Evolutionary conservation across 352 stramenopile species (phyloP), one percentile per base, ranked within the genome.

Genomic region (Pythium sp.): DNA sequence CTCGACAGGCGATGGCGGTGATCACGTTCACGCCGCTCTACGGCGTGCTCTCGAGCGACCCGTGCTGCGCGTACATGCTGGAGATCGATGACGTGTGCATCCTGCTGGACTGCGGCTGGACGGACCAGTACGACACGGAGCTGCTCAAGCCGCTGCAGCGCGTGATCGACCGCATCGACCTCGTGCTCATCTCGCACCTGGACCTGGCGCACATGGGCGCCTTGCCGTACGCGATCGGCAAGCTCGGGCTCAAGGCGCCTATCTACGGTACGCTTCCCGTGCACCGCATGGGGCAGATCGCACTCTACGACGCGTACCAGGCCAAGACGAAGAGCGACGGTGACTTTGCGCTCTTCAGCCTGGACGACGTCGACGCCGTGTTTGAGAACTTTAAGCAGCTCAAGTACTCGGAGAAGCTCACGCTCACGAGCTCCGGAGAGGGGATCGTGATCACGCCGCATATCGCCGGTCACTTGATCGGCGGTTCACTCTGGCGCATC

Each of bases 281-380:
- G 22, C 89, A 98, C 34, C 97, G 98, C 76, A 98, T 99, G 94
- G 96, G 96, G 11, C 93, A 99, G 79, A 98, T 98, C 81, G 93
- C 92, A 51, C 80, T 99, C 11, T 99, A 98, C 72, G 96, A 99
- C 72, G 91, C 95, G 32, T 98, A 97, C 67, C 93, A 98, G 43
- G 89, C 91, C 53, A 86, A 97, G 64, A 97, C 87, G 14, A 94
- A 92, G 71, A 84, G 97, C 69, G 95, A 98, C 67, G 90, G 92
- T 61, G 81, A 90, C 61, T 96, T 98, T 76, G 72, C 93, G 70
- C 73, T 98, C 77, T 93, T 97, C 80, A 86, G 77, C 7, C 82
- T 99, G 62, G 92, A 98, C 78, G 86, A 98, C 74, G 90, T 99
- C 18, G 97, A 99, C 77, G 79, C 86, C 38, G 92, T 98, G 34